Evolutionary conservation across 73 alveolate genomes (phyloP).

Genomic region (Blepharisma japonicum): DNA sequence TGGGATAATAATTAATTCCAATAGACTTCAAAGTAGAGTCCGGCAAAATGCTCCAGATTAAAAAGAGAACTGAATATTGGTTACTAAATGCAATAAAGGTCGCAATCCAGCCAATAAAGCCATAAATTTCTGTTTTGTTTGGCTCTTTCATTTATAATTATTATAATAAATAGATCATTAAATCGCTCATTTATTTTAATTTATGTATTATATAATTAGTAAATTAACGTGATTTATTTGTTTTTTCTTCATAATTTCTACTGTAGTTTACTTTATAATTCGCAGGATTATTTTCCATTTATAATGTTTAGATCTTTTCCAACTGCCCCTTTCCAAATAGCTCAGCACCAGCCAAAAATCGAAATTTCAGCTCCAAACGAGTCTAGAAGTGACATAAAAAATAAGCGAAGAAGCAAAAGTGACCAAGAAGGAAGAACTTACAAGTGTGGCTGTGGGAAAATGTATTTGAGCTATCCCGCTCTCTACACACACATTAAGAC

Average conservation of each 20-base stretch:
- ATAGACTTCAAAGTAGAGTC: conserved; percentile 37
- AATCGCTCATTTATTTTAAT: no score
- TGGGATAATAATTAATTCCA: conserved; percentile 50
- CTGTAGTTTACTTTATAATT: no score
- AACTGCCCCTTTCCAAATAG: no score
- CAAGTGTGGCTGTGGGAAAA: conserved; percentile 98
- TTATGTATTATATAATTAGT: no score
- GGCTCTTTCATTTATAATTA: background rate
- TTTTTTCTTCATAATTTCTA: no score
- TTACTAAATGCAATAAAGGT: conserved; percentile 35
- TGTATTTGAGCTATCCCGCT: conserved; percentile 95
- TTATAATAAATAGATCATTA: no score
- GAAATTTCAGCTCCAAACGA: no score
- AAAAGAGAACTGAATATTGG: conserved; percentile 27
- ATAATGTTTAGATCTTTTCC: no score
- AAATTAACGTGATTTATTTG: no score
- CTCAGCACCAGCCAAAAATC: no score
- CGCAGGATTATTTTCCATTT: no score
- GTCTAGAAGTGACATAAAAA: conserved; percentile 27
- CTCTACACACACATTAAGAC: conserved; percentile 96
- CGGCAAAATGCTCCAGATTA: conserved; percentile 49
- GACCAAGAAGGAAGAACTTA: conserved; percentile 89
- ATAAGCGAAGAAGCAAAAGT: conserved; percentile 86
- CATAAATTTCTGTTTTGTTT: conserved; percentile 44
- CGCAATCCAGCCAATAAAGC: conserved; percentile 51